Evolutionary conservation across 257 asterid genomes (phyloP).

Genomic region (Forsythia suspensa): DNA sequence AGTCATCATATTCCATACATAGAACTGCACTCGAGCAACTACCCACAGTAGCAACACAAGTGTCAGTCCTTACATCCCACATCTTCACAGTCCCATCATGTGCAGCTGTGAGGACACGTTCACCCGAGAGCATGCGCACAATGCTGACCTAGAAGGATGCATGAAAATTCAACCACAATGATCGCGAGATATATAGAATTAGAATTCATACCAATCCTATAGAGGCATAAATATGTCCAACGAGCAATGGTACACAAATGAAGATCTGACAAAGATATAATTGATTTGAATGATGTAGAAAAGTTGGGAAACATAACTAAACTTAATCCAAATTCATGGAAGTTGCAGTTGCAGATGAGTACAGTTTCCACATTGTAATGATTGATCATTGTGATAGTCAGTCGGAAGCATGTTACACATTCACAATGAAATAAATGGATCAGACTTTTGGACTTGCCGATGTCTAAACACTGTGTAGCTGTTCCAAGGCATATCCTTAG

Average conservation of each 20-base stretch:
- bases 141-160: constrained; percentile 68
- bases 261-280: neutral
- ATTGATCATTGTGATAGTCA: neutral
- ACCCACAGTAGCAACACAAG: constrained; percentile 98
- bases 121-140: constrained; percentile 94
- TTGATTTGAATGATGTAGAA: neutral
- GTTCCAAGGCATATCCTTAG: constrained; percentile 1
- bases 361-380: constrained; percentile 5
- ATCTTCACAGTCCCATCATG: constrained; percentile 97
- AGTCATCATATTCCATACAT: constrained; percentile 92
- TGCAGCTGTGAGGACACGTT: constrained; percentile 95
- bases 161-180: constrained; percentile 17
- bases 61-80: constrained; percentile 99
- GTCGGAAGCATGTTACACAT: neutral
- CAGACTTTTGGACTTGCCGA: constrained; percentile 3
- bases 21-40: constrained; percentile 91
- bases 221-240: neutral
- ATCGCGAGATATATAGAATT: neutral
- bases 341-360: constrained; percentile 12
- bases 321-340: neutral
- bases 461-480: neutral
- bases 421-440: constrained; percentile 4
- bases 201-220: neutral
- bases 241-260: constrained; percentile 6
- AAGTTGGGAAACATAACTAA: neutral